Evolutionary conservation across 2,329 filamentous ascomycete genomes (phyloP).

Genomic region (Epichloe sp.): DNA sequence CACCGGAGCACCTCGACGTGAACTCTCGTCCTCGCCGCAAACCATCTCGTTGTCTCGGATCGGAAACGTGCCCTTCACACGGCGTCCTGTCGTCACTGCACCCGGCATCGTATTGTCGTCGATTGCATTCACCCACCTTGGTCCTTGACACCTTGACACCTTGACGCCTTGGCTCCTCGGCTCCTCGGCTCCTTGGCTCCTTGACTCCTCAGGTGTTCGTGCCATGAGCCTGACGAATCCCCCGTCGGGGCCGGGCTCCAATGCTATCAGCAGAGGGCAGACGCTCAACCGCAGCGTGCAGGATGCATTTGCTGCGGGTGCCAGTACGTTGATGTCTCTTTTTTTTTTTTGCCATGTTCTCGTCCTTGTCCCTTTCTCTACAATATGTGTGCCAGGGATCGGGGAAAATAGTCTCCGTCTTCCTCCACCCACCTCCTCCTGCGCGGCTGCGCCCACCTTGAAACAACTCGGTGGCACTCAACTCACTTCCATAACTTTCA

Average conservation of each 20-base stretch:
- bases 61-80: not conserved
- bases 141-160: no score
- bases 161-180: no score
- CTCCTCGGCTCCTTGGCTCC: no score
- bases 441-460: not conserved
- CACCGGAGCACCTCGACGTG: not conserved
- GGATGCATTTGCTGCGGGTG: conserved; percentile 48
- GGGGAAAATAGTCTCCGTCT: no score
- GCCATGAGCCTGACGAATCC: conserved; percentile 41
- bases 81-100: no score
- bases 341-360: not conserved
- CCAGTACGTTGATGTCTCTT: conserved; percentile 2
- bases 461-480: no score
- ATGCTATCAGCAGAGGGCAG: conserved; percentile 25
- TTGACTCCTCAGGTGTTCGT: no score
- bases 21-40: not conserved
- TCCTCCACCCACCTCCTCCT: no score
- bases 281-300: conserved; percentile 46
- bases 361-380: not conserved
- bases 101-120: no score
- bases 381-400: no score
- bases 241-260: conserved; percentile 37
- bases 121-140: no score
- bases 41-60: not conserved
- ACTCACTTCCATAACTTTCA: no score